Base-by-base conservation (phyloP, 2,329 filamentous ascomycete genomes). In the Ophiostoma sp. region DNA sequence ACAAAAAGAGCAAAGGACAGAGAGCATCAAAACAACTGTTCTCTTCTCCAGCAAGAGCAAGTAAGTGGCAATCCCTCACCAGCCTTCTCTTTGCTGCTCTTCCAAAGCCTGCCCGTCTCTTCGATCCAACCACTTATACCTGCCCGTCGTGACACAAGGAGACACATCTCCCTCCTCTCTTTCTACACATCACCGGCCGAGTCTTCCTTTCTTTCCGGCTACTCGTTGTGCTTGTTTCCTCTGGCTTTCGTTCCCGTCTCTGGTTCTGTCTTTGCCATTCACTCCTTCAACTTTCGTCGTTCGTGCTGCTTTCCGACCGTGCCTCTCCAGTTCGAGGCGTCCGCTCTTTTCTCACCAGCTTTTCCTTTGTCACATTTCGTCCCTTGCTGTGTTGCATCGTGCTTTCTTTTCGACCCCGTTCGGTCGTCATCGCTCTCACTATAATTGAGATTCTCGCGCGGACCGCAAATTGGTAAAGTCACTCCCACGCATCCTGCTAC, bases 91-190 rank as follows among this genome's bases (percentile, higher is more conserved):
- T 11, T 18, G 9, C 16, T 63, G 14, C n/a, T 27, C 18, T 40
- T 63, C 27, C 60, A 16, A 27, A 27, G 27, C 27, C 27, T 27
- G 27, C 27, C 27, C 27, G 5, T 12, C 36, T 55, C 49, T 55
- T 27, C 38, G 55, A 11, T 38, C 58, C 60, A 63, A 18, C 60
- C 60, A 63, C 60, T 63, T 63, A 63, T 40, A 63, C 38, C 58
- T 62, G 38, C 58, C 45, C 12, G 14, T 49, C 58, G 58, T 41
- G 36, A 62, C 36, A 41, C 38, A 27, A 27, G 27, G 6, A 36
- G 36, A 42, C 16, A 38, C 40, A 18, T 41, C 16, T 41, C 27
- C 41, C 38, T 18, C 14, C 16, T 42, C 27, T 27, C 27, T 27
- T 27, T 27, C 27, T 27, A 27, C 27, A 27, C 27, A 27, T 27